Evolutionary conservation across 2,329 filamentous ascomycete genomes (phyloP), one percentile per base, ranked within the genome.

Genomic region (Fusarium napiforme): DNA sequence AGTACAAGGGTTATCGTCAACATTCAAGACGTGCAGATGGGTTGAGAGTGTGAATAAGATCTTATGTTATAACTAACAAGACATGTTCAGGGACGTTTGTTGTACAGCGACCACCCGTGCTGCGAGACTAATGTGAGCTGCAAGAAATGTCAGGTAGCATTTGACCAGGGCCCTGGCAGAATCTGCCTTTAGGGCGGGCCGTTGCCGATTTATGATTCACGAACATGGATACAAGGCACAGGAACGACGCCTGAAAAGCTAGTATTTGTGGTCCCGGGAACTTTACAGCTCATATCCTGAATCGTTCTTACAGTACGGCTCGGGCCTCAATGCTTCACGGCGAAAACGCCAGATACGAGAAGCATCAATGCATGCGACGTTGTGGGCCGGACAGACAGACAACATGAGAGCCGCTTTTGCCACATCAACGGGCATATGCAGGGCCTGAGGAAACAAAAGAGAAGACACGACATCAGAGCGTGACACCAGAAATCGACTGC

Each of bases 351-450:
- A 34, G 34, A 39, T 45, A 67, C 45, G 42, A 57, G 55, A 61
- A 45, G 26, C 43, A 32, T 59, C 30, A 55, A 60, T 68, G 71
- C 71, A 74, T 76, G 75, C 66, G 59, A 60, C 52, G 36, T 43
- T 56, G 71, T 77, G 74, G 74, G 39, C 61, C 57, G 49, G 50
- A 56, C 52, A 70, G 39, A 53, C 45, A 19, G 39, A 53, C 45
- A 19, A 57, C 47, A 21, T 47, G 63, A 77, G 69, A 77, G 75
- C 75, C 75, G 73, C 71, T 72, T 75, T 65, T 70, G 75, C 75
- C 75, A 77, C 75, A 72, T 77, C 75, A 73, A 67, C 70, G 67
- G 72, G 72, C 73, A 76, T 65, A 75, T 75, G 75, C 75, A 76
- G 74, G 75, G 56, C 55, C 56, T 62, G 64, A 63, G 73, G 62